These are phyloP conservation scores for Phytophthora aleatoria DNA, from an alignment of 352 stramenopile species.

Conservation along the genomic window DNA sequence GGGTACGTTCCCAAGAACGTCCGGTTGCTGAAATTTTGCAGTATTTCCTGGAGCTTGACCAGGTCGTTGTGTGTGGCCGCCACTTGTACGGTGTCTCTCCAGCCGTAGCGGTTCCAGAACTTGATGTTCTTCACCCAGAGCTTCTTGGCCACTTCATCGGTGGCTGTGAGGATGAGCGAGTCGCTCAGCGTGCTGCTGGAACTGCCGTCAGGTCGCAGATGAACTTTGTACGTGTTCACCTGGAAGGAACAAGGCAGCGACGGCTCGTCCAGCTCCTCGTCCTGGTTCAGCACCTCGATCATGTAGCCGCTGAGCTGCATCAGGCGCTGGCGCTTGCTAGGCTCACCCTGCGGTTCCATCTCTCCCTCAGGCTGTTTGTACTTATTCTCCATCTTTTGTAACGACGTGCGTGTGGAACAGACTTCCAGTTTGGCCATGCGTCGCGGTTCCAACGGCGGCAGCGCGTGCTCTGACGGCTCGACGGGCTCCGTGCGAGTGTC, in stretches of 20 bases:
- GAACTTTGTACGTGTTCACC: conserved; percentile 65
- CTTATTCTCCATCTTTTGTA: conserved; percentile 39
- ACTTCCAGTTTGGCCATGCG: conserved; percentile 43
- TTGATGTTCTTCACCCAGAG: conserved; percentile 72
- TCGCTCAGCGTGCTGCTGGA: conserved; percentile 43
- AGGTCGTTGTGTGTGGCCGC: conserved; percentile 43
- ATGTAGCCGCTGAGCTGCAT: conserved; percentile 66
- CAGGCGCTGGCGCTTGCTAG: conserved; percentile 36
- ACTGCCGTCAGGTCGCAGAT: conserved; percentile 34
- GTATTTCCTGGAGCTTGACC: conserved; percentile 41
- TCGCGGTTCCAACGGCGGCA: conserved; percentile 55
- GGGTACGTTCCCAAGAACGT: conserved; percentile 4
- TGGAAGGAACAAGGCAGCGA: conserved; percentile 65
- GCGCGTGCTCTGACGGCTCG: conserved; percentile 11
- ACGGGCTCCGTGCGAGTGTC: not conserved
- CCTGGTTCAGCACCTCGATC: conserved; percentile 63
- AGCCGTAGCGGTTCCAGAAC: conserved; percentile 74
- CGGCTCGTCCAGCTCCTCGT: conserved; percentile 43
- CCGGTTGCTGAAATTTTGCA: conserved; percentile 18
- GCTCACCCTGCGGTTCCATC: conserved; percentile 21
- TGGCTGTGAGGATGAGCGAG: conserved; percentile 58
- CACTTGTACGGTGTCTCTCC: conserved; percentile 59
- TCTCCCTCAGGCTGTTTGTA: conserved; percentile 28
- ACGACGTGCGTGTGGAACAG: conserved; percentile 13
- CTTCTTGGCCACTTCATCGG: conserved; percentile 47